Base-by-base conservation (phyloP, 106 monocot genomes). In the Dendrobium nobile region DNA sequence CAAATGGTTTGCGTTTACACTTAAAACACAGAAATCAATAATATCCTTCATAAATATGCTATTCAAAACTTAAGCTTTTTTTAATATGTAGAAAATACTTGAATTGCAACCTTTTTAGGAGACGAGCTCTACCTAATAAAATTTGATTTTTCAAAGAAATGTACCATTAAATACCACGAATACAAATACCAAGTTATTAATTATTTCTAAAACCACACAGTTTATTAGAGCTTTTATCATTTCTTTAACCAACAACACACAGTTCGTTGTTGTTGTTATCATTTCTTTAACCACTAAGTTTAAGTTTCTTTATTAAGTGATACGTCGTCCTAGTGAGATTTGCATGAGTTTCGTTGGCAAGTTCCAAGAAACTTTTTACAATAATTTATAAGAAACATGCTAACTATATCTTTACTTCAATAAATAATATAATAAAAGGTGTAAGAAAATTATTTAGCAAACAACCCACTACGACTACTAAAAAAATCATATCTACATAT, bases 31-130 rank as follows among this genome's bases (percentile, higher is more conserved):
- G 70, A 70, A 70, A 70, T 70, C 70, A 31, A 33, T 17, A 37
- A 70, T 37, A 70, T 37, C 70, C 3, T 70, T 37, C 70, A 40
- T 2, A 37, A 37, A 16, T 33, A 70, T 37, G 70, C 70, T 70
- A 70, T 22, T 70, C 33, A 70, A 70, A 70, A 70, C 15, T 70
- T 70, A 37, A 70, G 28, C 70, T 70, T 70, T 37, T 37, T 70
- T 70, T 13, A 33, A 40, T 16, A 70, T 13, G 16, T 37, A 27
- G 5, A 13, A 33, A 37, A 70, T 37, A 70, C 37, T 33, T 37
- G 70, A 33, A 70, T 37, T 33, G 67, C 58, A 67, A 27, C 67
- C 9, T 2, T 11, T 24, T 27, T 19, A 9, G 22, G 6, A 67
- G 4, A 26, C 5, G 55, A 2, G 55, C 15, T 56, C 55, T 56